Evolutionary conservation across 202 grass and related monocot genomes (phyloP).

Genomic region (Digitaria exilis): DNA sequence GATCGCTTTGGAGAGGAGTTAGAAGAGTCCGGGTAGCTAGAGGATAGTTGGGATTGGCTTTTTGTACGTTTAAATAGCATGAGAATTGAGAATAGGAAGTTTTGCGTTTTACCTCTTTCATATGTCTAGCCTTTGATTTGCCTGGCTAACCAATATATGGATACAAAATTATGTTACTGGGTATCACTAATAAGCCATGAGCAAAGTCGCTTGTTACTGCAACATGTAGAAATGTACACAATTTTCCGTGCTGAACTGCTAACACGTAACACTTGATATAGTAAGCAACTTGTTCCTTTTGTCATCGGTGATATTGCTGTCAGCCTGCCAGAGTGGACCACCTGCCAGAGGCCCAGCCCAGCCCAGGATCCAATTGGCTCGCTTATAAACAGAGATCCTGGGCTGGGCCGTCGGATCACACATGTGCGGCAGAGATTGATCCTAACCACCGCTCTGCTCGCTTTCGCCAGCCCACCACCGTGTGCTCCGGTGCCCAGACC

Average conservation of each 20-base stretch:
- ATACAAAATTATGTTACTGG: not conserved
- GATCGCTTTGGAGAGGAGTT: slow-evolving; percentile 85
- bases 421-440: not conserved
- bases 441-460: not conserved
- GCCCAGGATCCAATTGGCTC: no score
- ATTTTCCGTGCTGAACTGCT: slow-evolving; percentile 7
- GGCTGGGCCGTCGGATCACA: not conserved
- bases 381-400: no score
- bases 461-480: not conserved
- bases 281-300: not conserved
- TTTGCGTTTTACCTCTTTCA: not conserved
- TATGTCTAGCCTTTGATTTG: not conserved
- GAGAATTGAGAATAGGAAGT: not conserved
- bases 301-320: no score
- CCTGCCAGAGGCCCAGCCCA: no score
- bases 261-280: not conserved
- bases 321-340: no score
- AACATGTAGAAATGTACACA: no score
- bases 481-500: not conserved
- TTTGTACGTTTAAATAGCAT: not conserved
- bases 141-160: not conserved
- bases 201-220: no score
- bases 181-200: not conserved
- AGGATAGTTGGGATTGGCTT: not conserved
- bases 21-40: slow-evolving; percentile 54